A percentile compares a stretch with the other conserved stretches of the same genome.
Conservation (phyloP, 78 protist genomes). For the Abeoforma whisleri region DNA sequence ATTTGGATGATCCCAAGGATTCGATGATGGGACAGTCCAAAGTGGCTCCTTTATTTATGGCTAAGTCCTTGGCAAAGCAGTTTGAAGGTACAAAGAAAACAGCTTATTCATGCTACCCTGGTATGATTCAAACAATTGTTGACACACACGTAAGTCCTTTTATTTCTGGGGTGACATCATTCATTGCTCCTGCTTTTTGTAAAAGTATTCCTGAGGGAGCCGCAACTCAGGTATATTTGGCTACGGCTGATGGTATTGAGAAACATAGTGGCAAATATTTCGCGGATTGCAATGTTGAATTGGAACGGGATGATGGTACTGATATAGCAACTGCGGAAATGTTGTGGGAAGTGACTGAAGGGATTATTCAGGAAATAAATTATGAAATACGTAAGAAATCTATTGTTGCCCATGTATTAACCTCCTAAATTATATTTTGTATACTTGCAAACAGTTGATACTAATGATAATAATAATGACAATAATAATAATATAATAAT, state of each 20-base stretch:
- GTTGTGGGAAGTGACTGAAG: constrained; percentile 23
- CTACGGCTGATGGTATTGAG: not conserved
- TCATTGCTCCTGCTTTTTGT: not conserved
- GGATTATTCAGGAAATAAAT: not conserved
- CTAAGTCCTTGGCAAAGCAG: constrained; percentile 20
- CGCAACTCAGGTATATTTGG: constrained; percentile 13
- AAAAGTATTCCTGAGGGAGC: no score
- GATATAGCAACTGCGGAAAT: constrained; percentile 35
- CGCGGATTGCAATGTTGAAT: not conserved
- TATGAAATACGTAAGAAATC: not conserved
- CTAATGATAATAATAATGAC: no score
- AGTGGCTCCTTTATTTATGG: constrained; percentile 7
- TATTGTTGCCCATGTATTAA: no score
- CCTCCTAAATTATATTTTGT: no score
- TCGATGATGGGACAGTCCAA: not conserved
- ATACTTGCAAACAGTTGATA: no score
- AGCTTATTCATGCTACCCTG: constrained; percentile 26
- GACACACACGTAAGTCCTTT: not conserved
- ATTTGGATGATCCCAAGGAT: constrained; percentile 1
- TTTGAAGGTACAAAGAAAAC: constrained; percentile 21
- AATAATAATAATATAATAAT: no score
- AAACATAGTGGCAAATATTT: constrained; percentile 18
- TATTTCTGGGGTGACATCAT: not conserved
- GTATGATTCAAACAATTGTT: constrained; percentile 13
- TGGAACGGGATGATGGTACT: constrained; percentile 3